Conservation (phyloP, 179 eudicot species). For the Pouteria campechiana region DNA sequence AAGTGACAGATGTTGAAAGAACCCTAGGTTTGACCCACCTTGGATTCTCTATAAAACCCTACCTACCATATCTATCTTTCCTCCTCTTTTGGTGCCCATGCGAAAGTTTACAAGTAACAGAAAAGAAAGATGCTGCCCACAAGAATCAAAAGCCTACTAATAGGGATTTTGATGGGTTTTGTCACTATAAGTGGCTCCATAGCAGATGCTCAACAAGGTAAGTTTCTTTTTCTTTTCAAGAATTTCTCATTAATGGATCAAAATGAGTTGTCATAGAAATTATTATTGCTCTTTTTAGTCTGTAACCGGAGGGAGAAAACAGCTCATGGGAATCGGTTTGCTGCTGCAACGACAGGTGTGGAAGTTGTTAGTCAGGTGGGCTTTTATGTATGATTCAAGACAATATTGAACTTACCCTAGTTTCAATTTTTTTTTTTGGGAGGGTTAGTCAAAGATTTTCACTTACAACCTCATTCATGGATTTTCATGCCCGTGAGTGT, state of each 20-base stretch:
- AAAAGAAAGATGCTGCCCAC: constrained; percentile 15
- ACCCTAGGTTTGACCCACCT: constrained; percentile 18
- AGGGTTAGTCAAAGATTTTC: too few species aligned
- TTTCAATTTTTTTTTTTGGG: too few species aligned
- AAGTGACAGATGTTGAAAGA: not conserved
- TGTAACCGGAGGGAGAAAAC: not conserved
- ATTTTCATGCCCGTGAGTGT: too few species aligned
- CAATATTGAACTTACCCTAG: too few species aligned
- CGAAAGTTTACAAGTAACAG: not conserved
- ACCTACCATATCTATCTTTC: not conserved
- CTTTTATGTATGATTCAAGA: too few species aligned
- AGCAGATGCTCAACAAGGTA: constrained; percentile 19
- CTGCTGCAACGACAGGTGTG: not conserved
- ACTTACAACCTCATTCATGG: too few species aligned
- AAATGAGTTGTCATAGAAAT: not conserved
- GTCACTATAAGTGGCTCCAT: constrained; percentile 17
- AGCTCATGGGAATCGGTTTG: constrained; percentile 1
- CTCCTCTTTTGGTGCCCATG: not conserved
- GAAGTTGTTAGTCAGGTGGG: too few species aligned
- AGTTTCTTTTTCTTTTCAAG: not conserved
- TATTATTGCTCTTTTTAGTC: not conserved
- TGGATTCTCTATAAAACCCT: constrained; percentile 7
- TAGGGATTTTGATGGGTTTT: constrained; percentile 19
- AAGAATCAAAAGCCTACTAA: constrained; percentile 14
- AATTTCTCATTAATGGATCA: not conserved